Percentiles rank a stretch among this genome's conserved stretches.
These are phyloP conservation scores for Mycena sp. DNA, from an alignment of 1,284 basidiomycete genomes.

Conservation along the genomic window DNA sequence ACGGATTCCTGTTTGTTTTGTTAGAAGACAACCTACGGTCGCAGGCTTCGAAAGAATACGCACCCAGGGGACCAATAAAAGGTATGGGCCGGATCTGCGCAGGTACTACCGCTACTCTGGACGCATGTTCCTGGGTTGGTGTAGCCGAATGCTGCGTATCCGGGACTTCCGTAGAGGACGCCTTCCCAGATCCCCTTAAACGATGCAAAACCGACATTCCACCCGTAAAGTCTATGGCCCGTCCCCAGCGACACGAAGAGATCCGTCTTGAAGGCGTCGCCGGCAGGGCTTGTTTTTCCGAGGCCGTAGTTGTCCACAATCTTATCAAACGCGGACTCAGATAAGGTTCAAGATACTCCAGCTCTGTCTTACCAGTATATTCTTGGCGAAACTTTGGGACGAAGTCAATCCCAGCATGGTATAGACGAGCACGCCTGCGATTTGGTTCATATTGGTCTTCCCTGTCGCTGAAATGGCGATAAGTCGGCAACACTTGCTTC, in stretches of 20 bases:
- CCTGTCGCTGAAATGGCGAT: constrained; percentile 10
- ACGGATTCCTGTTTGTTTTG: constrained; percentile 47
- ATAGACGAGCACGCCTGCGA: constrained; percentile 18
- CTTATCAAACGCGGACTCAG: background rate
- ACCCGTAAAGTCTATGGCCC: constrained; percentile 35
- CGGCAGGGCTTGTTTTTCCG: constrained; percentile 46
- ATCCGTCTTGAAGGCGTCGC: constrained; percentile 53
- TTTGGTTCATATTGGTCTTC: constrained; percentile 10
- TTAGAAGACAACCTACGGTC: background rate
- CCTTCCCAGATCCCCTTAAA: constrained; percentile 57
- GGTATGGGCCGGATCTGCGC: constrained; percentile 55
- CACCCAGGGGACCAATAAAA: constrained; percentile 63
- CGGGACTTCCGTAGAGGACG: constrained; percentile 50
- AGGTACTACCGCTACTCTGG: constrained; percentile 39
- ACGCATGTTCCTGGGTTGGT: constrained; percentile 50
- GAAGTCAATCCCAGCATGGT: constrained; percentile 50
- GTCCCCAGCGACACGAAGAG: constrained; percentile 49
- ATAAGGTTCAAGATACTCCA: background rate
- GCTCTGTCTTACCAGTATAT: constrained; percentile 49
- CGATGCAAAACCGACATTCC: constrained; percentile 56
- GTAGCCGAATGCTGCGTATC: constrained; percentile 59
- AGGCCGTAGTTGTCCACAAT: constrained; percentile 56
- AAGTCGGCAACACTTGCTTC: background rate
- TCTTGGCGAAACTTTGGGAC: constrained; percentile 53
- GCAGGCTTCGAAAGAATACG: background rate